Evolutionary conservation across 1,139 yeast genomes (phyloP), one percentile per base, ranked within the genome.

Genomic region (Suhomyces anneliseae): DNA sequence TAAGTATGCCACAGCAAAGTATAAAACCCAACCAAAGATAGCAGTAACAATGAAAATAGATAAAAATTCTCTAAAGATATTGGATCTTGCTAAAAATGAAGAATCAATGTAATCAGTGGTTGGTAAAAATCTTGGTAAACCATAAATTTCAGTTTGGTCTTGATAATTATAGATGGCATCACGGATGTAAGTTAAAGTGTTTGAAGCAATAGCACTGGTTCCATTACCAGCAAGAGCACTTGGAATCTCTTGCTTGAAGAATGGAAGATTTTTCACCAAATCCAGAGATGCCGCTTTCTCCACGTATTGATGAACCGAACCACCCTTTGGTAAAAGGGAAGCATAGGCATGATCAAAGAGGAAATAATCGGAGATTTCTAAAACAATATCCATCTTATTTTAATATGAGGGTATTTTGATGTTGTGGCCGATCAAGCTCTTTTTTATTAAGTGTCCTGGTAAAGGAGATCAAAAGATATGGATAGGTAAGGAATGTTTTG

Each of bases 21-120:
- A 93, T 44, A 92, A 71, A 12, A 84, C 44, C 87, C 93, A 84
- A 37, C 98, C 99, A 62, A 92, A 92, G 10, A 92, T 51, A 37
- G 90, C 81, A 54, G 92, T 87, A 40, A 90, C 67, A n/a, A 83
- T 48, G 56, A 86, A 84, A 43, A 93, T 72, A 11, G 95, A 78
- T 12, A 88, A 43, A 15, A 75, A 56, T 68, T 92, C 93, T 66
- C 99, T 83, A 33, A 88, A 42, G 4, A 85, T 40, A 66, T 86
- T 89, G 53, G 86, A 79, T 65, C 99, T 82, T 37, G 85, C 74
- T 44, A 93, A 70, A 29, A 84, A 55, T 0, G 96, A 87, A 24
- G 75, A 78, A 56, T 79, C 68, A 6, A 90, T 80, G 58, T 70
- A 81, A 3, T 70, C 71, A 15, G 83, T 69, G 46, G 82, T 77